Evolutionary conservation across 192 early-diverging fungal species (phyloP), one percentile per base, ranked within the genome.

Genomic region (Coemansia reversa): DNA sequence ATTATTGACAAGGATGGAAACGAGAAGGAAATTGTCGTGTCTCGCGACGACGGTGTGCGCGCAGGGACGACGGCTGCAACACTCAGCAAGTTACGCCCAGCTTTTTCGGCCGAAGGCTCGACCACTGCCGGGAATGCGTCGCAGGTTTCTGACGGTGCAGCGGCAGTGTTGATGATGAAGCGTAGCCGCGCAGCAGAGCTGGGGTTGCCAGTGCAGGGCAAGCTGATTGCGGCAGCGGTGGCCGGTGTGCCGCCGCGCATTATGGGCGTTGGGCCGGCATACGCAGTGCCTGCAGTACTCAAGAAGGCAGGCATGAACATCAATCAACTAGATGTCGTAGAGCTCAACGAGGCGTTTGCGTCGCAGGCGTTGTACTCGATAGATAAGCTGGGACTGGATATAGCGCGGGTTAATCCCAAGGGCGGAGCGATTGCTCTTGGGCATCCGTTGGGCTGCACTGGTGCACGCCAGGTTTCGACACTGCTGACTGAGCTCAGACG

Each of bases 321-420:
- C 51, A 75, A 85, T 51, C 92, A 97, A 70, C 85, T 97, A 30
- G 95, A 91, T 63, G 76, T 97, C 60, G 91, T 83, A 61, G 94
- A 98, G 78, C 88, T 98, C 66, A 98, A 98, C 84, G 96, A 97
- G 83, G 96, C 96, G 23, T 97, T 98, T 82, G 96, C 96, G 29
- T 97, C 94, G 55, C 95, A 98, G 83, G 91, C 95, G 14, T 88
- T 95, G 39, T 95, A 93, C 87, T 92, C 86, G 60, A 86, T 92
- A 42, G 88, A 96, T 78, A 91, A 93, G 75, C 88, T 94, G 42
- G 88, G 87, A 24, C 89, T 99, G 56, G 85, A 87, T 66, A 71
- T 89, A 73, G 87, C 91, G 60, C 97, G 93, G 88, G 93, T 98
- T 73, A 99, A 99, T 85, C 94, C 94, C 51, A 91, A 94, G 87